Base-by-base conservation (phyloP, 1,284 basidiomycete genomes). In the Grifola frondosa region DNA sequence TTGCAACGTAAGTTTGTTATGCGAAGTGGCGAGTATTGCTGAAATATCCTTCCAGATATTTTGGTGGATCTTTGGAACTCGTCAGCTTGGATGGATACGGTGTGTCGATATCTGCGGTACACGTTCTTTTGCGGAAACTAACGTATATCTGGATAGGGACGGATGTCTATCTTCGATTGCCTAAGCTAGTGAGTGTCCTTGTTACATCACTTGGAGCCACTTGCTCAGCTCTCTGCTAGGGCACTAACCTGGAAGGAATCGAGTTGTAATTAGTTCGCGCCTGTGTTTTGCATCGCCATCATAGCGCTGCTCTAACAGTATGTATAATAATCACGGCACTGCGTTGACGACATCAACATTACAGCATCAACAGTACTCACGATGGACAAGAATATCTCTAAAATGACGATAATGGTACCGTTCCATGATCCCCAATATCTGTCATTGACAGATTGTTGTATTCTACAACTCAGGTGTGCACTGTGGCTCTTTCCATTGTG, bases 1-100 rank as follows among this genome's bases (percentile, higher is more conserved):
- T 82, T 63, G 81, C 89, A 47, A 88, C 81, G 79, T 90, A 52
- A 48, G 78, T 49, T 34, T 17, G 24, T 20, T 28, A 20, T 26
- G 21, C 28, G 6, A 29, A 29, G 9, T 19, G 5, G 3, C 9
- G 24, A 4, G 5, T 7, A 16, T 42, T 20, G 29, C 34, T 6
- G 24, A 21, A 21, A 19, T 44, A 30, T 10, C 16, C 7, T 20
- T 30, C 26, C 53, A 87, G 83, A 34, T 88, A 89, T 63, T 88
- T 88, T 53, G 91, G 91, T 21, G 90, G 90, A 3, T 87, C 84
- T 4, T 61, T 93, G 34, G 84, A 89, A 49, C 67, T 93, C n/a
- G 78, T 91, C 12, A 87, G 88, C 17, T 58, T 92, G 57, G 86
- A 93, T 58, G 88, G 89, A 42, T 91, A 85, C 78, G 88, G 88